Percentiles rank a stretch among this genome's conserved stretches.
phyloP scores from a whole-genome alignment of 495 filamentous ascomycete genomes.

The Wilcoxina mikolae region DNA sequence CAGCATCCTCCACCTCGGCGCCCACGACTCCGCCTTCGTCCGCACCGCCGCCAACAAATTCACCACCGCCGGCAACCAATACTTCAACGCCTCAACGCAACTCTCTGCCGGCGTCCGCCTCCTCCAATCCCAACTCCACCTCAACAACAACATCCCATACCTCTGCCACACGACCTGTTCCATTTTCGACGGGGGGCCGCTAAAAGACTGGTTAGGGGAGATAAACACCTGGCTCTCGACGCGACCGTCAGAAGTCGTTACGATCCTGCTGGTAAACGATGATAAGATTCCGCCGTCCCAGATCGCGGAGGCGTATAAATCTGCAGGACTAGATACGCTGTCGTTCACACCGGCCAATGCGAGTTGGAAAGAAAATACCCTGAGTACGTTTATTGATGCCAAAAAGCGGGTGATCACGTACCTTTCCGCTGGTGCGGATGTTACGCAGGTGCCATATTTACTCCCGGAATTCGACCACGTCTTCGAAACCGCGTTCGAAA shows the following conservation, averaged over 20 bases:
- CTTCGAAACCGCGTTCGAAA: constrained; percentile 57
- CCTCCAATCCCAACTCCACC: constrained; percentile 55
- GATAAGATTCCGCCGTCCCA: constrained; percentile 37
- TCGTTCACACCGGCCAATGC: constrained; percentile 35
- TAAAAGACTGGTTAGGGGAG: constrained; percentile 41
- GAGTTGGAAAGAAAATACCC: constrained; percentile 6
- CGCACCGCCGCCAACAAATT: constrained; percentile 38
- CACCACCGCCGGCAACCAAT: constrained; percentile 50
- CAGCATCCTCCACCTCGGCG: constrained; percentile 52
- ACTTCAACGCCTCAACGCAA: constrained; percentile 47
- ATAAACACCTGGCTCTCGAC: constrained; percentile 51
- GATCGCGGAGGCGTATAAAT: constrained; percentile 41
- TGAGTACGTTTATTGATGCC: constrained; percentile 47
- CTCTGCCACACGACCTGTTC: constrained; percentile 54
- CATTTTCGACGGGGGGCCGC: constrained; percentile 48
- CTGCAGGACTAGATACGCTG: constrained; percentile 43
- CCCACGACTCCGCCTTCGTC: constrained; percentile 56
- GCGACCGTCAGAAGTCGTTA: constrained; percentile 54
- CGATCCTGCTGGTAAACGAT: constrained; percentile 53
- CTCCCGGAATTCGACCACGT: constrained; percentile 53
- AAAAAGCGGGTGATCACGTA: constrained; percentile 50
- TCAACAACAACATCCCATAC: constrained; percentile 35
- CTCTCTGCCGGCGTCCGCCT: constrained; percentile 54
- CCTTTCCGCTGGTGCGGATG: constrained; percentile 41
- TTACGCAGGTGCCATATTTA: constrained; percentile 43